Conservation (phyloP, 2,329 filamentous ascomycete genomes). For the Botrytis elliptica region DNA sequence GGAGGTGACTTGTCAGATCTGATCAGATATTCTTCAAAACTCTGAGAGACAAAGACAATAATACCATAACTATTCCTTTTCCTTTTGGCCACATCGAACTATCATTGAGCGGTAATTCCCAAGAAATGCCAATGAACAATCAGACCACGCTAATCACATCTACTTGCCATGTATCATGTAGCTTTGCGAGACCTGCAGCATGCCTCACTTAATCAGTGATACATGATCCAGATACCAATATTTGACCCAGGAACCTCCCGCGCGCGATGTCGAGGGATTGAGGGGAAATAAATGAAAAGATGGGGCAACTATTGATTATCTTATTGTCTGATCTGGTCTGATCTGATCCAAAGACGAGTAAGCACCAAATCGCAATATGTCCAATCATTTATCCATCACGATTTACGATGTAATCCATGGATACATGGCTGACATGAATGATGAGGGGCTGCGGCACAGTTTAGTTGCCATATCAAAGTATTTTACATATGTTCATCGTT, state of each 20-base stretch:
- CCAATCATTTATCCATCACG: neutral
- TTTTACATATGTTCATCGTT: neutral
- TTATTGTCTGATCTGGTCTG: neutral
- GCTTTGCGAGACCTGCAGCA: slow-evolving; percentile 21
- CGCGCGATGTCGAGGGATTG: neutral
- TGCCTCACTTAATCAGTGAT: slow-evolving; percentile 14
- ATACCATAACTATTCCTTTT: neutral
- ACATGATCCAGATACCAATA: slow-evolving; percentile 17
- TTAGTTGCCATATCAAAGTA: neutral
- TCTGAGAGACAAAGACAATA: neutral
- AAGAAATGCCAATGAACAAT: slow-evolving; percentile 2
- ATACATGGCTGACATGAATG: neutral
- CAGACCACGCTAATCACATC: slow-evolving; percentile 20
- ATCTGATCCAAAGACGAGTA: neutral
- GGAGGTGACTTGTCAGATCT: neutral
- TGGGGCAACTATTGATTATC: slow-evolving; percentile 2
- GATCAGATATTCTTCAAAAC: neutral
- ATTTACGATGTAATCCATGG: neutral
- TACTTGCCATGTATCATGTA: slow-evolving; percentile 19
- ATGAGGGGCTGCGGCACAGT: neutral
- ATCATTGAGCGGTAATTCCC: neutral
- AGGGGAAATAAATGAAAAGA: neutral
- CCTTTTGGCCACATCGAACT: neutral
- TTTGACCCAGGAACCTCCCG: neutral
- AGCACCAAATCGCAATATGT: neutral